Evolutionary conservation across 805 yeast genomes (phyloP), one percentile per base, ranked within the genome.

Genomic region (Candida succiphila): DNA sequence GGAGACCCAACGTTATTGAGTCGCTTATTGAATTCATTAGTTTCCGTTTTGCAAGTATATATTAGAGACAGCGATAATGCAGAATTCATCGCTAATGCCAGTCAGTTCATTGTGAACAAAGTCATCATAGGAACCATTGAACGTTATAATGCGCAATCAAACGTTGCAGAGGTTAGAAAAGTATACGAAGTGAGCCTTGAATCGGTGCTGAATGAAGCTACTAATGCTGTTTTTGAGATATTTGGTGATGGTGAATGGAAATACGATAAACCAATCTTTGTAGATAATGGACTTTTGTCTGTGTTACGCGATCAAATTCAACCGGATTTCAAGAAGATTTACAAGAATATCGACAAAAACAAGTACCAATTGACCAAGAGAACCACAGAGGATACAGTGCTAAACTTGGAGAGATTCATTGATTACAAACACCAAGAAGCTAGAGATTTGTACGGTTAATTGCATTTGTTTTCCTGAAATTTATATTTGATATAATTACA

Each of bases 371-470:
- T 60, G 28, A 61, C 83, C 44, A 79, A 84, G 52, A 61, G 54
- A 15, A 67, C 65, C 41, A 83, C 79, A 24, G 82, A 77, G 33
- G 92, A 82, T 37, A 75, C 80, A 2, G 62, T 73, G 44, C 52
- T 56, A 29, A 87, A 84, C 43, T 58, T 89, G 43, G 75, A 69
- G 12, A 64, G 94, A 38, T 89, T 92, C 52, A 73, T 89, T 35
- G 71, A 70, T 36, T 89, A 89, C 59, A 89, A 92, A 46, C 23
- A 21, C n/a, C n/a, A n/a, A n/a, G n/a, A n/a, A n/a, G n/a, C n/a
- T n/a, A n/a, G n/a, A n/a, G n/a, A n/a, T n/a, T n/a, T n/a, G n/a
- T n/a, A n/a, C n/a, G n/a, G n/a, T n/a, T n/a, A n/a, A n/a, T n/a
- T n/a, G n/a, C n/a, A n/a, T n/a, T n/a, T n/a, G n/a, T n/a, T n/a